phyloP scores from a whole-genome alignment of 2,329 filamentous ascomycete species.

The Beauveria australis region DNA sequence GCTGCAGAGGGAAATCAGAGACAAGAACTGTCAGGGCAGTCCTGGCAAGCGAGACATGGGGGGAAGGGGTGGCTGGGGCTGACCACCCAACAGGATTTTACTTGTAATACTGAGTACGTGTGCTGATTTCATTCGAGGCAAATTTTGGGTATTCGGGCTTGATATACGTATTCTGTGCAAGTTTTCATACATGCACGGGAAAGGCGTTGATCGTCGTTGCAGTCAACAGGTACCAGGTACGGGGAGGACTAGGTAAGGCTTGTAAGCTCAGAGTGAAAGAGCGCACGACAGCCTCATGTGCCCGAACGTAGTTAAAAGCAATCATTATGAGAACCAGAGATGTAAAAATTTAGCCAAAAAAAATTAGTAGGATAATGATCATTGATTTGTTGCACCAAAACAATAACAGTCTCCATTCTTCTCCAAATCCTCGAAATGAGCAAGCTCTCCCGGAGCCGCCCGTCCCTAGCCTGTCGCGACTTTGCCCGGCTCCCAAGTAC shows the following conservation, averaged over 20 bases:
- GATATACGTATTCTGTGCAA: no score
- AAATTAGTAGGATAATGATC: neutral
- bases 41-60: slow-evolving; percentile 4
- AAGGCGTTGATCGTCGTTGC: neutral
- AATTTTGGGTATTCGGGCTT: no score
- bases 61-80: neutral
- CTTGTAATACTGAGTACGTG: no score
- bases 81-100: no score
- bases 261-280: neutral
- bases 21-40: neutral
- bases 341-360: neutral
- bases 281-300: neutral
- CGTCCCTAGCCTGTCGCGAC: neutral
- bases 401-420: neutral
- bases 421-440: neutral
- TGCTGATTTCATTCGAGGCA: no score
- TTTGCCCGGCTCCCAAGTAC: neutral
- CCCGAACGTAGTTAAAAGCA: neutral
- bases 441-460: slow-evolving; percentile 8
- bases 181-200: neutral
- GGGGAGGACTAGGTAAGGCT: neutral
- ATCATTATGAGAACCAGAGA: neutral
- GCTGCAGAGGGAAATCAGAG: neutral
- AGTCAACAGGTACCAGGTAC: neutral
- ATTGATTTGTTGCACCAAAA: neutral